Conservation (phyloP, 805 yeast genomes). For the Tetrapisispora nanseiensis region DNA sequence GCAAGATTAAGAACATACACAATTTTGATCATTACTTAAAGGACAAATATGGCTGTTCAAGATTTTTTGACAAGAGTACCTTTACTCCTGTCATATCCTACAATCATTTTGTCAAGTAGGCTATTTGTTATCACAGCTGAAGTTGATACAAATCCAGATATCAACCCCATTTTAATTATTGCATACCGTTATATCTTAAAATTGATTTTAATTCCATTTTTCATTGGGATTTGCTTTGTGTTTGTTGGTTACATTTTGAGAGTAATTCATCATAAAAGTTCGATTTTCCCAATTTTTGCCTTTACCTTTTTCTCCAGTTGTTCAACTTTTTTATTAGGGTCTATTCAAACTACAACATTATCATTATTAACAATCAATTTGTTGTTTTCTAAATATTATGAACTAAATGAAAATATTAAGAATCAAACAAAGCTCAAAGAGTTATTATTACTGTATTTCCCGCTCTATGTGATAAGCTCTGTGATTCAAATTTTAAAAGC, state of each 20-base stretch:
- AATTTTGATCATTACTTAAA: no score
- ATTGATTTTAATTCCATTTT: slow-evolving; percentile 15
- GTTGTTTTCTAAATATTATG: slow-evolving; percentile 1
- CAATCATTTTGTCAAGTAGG: slow-evolving; percentile 24
- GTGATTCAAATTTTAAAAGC: not conserved
- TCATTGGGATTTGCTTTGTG: slow-evolving; percentile 13
- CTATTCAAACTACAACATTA: slow-evolving; percentile 13
- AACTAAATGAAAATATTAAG: not conserved
- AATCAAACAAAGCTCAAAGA: not conserved
- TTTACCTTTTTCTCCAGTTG: slow-evolving; percentile 2
- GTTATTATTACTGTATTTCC: not conserved
- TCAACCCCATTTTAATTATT: not conserved
- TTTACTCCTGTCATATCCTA: slow-evolving; percentile 25
- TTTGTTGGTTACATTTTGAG: slow-evolving; percentile 6
- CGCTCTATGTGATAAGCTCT: not conserved
- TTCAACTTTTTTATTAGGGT: slow-evolving; percentile 7
- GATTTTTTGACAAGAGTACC: slow-evolving; percentile 21
- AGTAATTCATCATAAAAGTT: not conserved
- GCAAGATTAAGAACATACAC: no score
- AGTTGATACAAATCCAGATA: not conserved
- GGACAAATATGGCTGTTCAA: slow-evolving; percentile 6
- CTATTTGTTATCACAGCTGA: slow-evolving; percentile 8
- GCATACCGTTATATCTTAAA: slow-evolving; percentile 4
- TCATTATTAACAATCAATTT: slow-evolving; percentile 8
- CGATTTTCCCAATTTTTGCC: slow-evolving; percentile 2